Percentiles rank a stretch among this genome's conserved stretches.
These are phyloP conservation scores for Pistacia atlantica DNA, from an alignment of 345 rosid species.

Conservation along the genomic window DNA sequence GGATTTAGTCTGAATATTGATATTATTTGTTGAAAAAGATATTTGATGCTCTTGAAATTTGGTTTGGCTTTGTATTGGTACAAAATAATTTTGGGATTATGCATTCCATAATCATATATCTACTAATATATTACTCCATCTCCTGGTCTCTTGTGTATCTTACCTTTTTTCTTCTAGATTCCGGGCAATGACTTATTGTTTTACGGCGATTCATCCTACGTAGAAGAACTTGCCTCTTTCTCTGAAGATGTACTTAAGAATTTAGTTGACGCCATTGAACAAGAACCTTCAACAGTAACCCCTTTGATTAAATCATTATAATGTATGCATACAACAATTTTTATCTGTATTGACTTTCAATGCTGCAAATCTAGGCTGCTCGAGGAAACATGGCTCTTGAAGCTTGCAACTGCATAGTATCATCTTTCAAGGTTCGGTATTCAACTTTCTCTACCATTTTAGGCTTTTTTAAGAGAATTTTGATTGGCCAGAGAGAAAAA, in stretches of 20 bases:
- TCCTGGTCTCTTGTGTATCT: background rate
- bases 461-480: background rate
- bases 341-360: conserved; percentile 22
- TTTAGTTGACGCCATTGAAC: conserved; percentile 54
- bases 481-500: too few species aligned
- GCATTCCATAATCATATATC: background rate
- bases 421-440: conserved; percentile 55
- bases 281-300: conserved; percentile 68
- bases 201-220: conserved; percentile 66
- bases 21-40: background rate
- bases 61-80: background rate
- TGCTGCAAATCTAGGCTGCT: conserved; percentile 49
- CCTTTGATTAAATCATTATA: background rate
- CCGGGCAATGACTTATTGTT: conserved; percentile 59
- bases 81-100: background rate
- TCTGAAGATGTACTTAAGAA: conserved; percentile 45
- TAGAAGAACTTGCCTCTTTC: conserved; percentile 50
- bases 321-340: background rate
- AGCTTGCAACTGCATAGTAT: conserved; percentile 83
- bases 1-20: background rate
- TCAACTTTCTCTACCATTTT: background rate
- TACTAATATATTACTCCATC: background rate
- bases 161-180: conserved; percentile 41
- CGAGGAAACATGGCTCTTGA: conserved; percentile 88
- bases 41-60: background rate